phyloP scores from a whole-genome alignment of 768 basidiomycete genomes.

The Lactarius tabidus region DNA sequence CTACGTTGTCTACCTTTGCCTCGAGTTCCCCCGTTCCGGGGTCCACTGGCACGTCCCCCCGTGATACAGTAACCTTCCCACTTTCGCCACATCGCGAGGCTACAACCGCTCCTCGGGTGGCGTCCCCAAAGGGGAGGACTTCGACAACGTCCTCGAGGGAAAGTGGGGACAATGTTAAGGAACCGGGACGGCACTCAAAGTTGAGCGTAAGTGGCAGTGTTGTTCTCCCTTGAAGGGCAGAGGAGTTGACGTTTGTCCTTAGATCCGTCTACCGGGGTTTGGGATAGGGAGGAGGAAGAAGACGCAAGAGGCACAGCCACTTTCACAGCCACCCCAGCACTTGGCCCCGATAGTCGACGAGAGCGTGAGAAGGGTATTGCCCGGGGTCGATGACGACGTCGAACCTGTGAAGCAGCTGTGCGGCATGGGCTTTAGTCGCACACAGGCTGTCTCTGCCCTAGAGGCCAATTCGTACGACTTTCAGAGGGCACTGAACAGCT shows the following conservation, averaged over 20 bases:
- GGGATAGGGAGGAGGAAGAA: slow-evolving; percentile 75
- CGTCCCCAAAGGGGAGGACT: slow-evolving; percentile 54
- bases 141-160: slow-evolving; percentile 57
- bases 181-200: slow-evolving; percentile 59
- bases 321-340: slow-evolving; percentile 31
- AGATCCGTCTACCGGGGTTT: slow-evolving; percentile 74
- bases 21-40: slow-evolving; percentile 39
- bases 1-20: slow-evolving; percentile 39
- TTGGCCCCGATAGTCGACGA: slow-evolving; percentile 44
- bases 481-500: slow-evolving; percentile 67
- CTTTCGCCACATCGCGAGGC: slow-evolving; percentile 31
- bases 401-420: slow-evolving; percentile 75
- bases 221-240: not conserved
- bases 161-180: slow-evolving; percentile 48
- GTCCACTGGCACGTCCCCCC: slow-evolving; percentile 27
- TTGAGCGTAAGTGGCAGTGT: slow-evolving; percentile 57
- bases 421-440: slow-evolving; percentile 87
- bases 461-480: slow-evolving; percentile 85
- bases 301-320: slow-evolving; percentile 46
- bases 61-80: slow-evolving; percentile 24
- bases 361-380: slow-evolving; percentile 39
- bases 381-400: slow-evolving; percentile 65
- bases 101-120: slow-evolving; percentile 47
- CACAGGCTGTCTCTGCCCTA: slow-evolving; percentile 76
- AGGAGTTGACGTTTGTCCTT: slow-evolving; percentile 20